phyloP scores from a whole-genome alignment of 768 basidiomycete genomes.

The Mycena galericulata region DNA sequence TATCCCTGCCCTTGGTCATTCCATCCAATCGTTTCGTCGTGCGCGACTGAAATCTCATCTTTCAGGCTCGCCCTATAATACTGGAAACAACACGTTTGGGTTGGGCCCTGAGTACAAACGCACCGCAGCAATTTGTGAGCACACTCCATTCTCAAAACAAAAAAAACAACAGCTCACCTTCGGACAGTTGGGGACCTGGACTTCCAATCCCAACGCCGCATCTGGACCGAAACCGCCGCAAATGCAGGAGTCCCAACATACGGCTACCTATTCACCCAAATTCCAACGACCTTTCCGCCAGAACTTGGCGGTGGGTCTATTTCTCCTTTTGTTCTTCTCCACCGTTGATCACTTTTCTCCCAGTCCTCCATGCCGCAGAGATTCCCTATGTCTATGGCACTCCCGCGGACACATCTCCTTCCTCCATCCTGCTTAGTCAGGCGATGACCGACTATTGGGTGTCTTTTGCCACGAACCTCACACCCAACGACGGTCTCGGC shows the following conservation, averaged over 20 bases:
- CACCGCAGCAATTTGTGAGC: constrained; percentile 36
- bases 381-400: constrained; percentile 46
- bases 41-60: too few relatives aligned
- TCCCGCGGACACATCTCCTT: constrained; percentile 22
- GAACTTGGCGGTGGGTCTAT: constrained; percentile 48
- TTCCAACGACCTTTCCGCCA: constrained; percentile 36
- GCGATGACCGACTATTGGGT: constrained; percentile 60
- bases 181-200: constrained; percentile 35
- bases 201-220: constrained; percentile 45
- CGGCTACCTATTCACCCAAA: constrained; percentile 55
- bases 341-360: not conserved
- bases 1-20: constrained; percentile 45
- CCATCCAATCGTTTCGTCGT: too few relatives aligned
- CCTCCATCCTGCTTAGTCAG: constrained; percentile 41
- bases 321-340: constrained; percentile 24
- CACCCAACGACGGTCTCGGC: constrained; percentile 58
- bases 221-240: constrained; percentile 49
- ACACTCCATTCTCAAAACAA: not conserved
- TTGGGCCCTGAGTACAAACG: constrained; percentile 53
- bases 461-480: constrained; percentile 56
- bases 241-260: constrained; percentile 46
- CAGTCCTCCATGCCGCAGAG: constrained; percentile 48
- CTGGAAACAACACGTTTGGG: constrained; percentile 57
- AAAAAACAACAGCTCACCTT: not conserved
- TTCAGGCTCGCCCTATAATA: constrained; percentile 56